Percentiles rank a stretch among this genome's conserved stretches.
These are phyloP conservation scores for Rutstroemia sp. DNA, from an alignment of 2,329 filamentous ascomycete genomes.

Conservation along the genomic window DNA sequence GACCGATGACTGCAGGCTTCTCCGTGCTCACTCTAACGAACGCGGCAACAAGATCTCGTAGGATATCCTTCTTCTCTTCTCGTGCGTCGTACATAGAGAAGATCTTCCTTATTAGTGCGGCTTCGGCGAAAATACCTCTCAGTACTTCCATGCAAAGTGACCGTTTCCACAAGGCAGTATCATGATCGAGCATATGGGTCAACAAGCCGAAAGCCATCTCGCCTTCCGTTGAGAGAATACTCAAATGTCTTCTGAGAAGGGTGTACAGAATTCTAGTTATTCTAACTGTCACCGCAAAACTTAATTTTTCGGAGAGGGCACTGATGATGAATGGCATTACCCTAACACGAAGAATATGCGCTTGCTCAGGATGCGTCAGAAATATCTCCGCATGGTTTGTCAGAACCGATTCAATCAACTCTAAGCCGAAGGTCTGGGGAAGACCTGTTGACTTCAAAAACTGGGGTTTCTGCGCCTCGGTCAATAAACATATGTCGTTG, in stretches of 20 bases:
- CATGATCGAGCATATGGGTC: slow-evolving; percentile 82
- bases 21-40: slow-evolving; percentile 93
- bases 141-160: slow-evolving; percentile 89
- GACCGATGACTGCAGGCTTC: slow-evolving; percentile 79
- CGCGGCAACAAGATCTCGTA: slow-evolving; percentile 75
- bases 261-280: slow-evolving; percentile 78
- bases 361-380: slow-evolving; percentile 69
- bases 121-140: slow-evolving; percentile 75
- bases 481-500: slow-evolving; percentile 81
- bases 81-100: slow-evolving; percentile 73
- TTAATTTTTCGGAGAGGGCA: slow-evolving; percentile 67
- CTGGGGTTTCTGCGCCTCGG: slow-evolving; percentile 74
- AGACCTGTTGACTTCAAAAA: slow-evolving; percentile 75
- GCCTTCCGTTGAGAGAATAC: slow-evolving; percentile 68
- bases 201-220: slow-evolving; percentile 75
- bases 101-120: slow-evolving; percentile 68
- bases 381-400: slow-evolving; percentile 81
- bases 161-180: slow-evolving; percentile 77
- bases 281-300: slow-evolving; percentile 76
- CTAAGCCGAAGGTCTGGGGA: slow-evolving; percentile 76
- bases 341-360: slow-evolving; percentile 65
- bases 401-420: slow-evolving; percentile 85
- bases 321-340: slow-evolving; percentile 80
- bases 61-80: slow-evolving; percentile 64
- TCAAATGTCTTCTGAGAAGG: slow-evolving; percentile 70